Base-by-base conservation (phyloP, 768 basidiomycete species). In the Boletus rufocinnamomeus region DNA sequence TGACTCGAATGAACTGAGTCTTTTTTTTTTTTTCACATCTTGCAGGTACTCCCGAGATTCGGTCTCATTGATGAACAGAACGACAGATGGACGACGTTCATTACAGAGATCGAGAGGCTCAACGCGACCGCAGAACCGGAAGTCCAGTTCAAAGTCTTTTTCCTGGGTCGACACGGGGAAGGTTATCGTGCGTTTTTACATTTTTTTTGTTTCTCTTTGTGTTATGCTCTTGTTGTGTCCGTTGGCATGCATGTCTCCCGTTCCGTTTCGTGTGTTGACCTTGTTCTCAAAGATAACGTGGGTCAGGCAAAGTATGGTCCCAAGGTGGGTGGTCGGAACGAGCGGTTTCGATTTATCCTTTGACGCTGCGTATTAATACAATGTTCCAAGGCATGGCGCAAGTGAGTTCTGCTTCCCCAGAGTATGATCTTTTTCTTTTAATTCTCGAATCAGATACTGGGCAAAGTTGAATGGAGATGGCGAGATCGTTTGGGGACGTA, bases 401-500 rank as follows among this genome's bases (percentile, higher is more conserved):
- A 79, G 88, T 87, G 57, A 60, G 79, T 75, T 5, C 43, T n/a
- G 17, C 25, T 44, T 32, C 53, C 16, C 0, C 19, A 11, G 27
- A 6, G 30, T 21, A 19, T n/a, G n/a, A 28, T 7, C 13, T 30
- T 13, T 13, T 45, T 7, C 19, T 28, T 32, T 46, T 50, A 23
- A 57, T 38, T 2, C 5, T 49, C 27, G 17, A 23, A 51, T 17
- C 54, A 89, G 88, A 13, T 68, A 86, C 62, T 90, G 83, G 84
- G 79, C 86, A 3, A 85, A 80, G 63, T 66, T 85, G 10, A 72
- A 87, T 49, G 85, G 85, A 0, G 87, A 93, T 60, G 86, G 76
- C 14, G 80, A 87, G 52, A 71, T 89, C 5, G 73, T 72, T 2
- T 93, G 90, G 90, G 91, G 91, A 28, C 89, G 87, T 88, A 64